Conservation (phyloP, 1,139 yeast species). For the Blastobotrys proliferans region DNA sequence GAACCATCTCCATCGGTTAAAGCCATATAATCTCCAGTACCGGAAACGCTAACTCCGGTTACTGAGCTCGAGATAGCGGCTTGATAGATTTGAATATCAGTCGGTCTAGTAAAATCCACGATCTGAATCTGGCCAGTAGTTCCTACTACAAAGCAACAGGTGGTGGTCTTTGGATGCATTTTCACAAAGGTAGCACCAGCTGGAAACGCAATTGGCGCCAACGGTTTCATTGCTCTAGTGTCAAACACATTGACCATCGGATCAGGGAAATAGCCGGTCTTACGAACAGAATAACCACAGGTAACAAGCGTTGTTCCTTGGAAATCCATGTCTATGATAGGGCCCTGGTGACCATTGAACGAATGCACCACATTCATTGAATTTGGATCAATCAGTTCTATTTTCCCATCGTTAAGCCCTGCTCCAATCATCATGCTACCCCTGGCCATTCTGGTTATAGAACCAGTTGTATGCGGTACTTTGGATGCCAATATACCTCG, state of each 20-base stretch:
- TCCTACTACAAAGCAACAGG: slow-evolving; percentile 71
- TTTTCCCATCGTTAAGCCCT: slow-evolving; percentile 63
- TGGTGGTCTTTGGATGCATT: slow-evolving; percentile 83
- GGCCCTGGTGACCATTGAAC: slow-evolving; percentile 70
- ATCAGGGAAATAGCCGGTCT: slow-evolving; percentile 54
- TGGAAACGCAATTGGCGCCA: slow-evolving; percentile 82
- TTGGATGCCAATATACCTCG: slow-evolving; percentile 41
- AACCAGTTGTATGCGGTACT: slow-evolving; percentile 10
- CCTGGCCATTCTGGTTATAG: slow-evolving; percentile 36
- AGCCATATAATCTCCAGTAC: slow-evolving; percentile 76
- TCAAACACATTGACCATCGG: slow-evolving; percentile 85
- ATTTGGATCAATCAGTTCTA: slow-evolving; percentile 74
- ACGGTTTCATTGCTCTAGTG: slow-evolving; percentile 63
- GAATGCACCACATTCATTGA: slow-evolving; percentile 52
- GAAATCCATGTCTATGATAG: slow-evolving; percentile 72
- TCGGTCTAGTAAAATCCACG: slow-evolving; percentile 76
- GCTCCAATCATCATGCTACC: slow-evolving; percentile 45
- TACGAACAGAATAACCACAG: slow-evolving; percentile 71
- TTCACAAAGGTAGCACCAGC: slow-evolving; percentile 85
- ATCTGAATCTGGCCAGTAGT: slow-evolving; percentile 79
- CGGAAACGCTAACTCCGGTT: slow-evolving; percentile 60
- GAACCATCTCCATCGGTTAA: slow-evolving; percentile 63
- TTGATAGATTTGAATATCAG: slow-evolving; percentile 46
- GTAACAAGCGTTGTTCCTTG: slow-evolving; percentile 74
- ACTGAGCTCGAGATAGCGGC: slow-evolving; percentile 41